Evolutionary conservation across 192 early-diverging fungal genomes (phyloP).

Genomic region (Entomortierella beljakovae): DNA sequence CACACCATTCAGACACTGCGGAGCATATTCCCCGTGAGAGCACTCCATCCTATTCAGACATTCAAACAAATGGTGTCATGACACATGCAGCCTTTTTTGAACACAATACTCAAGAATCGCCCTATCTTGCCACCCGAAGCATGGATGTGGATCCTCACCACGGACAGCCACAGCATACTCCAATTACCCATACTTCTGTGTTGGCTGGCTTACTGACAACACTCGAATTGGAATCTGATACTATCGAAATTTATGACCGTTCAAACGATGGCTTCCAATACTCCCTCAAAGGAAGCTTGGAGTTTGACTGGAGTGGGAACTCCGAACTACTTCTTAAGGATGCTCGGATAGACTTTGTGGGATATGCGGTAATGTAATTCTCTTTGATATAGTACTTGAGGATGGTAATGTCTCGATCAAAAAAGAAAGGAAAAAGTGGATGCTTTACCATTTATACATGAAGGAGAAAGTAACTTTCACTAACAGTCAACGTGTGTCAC

Average conservation of each 20-base stretch:
- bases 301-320: slow-evolving; percentile 23
- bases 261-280: slow-evolving; percentile 46
- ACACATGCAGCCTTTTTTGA: not conserved
- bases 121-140: slow-evolving; percentile 4
- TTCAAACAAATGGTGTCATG: slow-evolving; percentile 5
- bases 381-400: not conserved
- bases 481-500: not conserved
- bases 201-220: slow-evolving; percentile 17
- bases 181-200: slow-evolving; percentile 2
- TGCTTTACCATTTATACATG: too few species aligned
- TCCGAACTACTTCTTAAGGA: slow-evolving; percentile 39
- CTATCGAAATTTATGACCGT: slow-evolving; percentile 50
- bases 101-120: slow-evolving; percentile 2
- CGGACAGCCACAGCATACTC: not conserved
- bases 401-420: slow-evolving; percentile 1
- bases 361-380: slow-evolving; percentile 38
- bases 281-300: slow-evolving; percentile 41
- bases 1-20: slow-evolving; percentile 5
- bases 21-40: slow-evolving; percentile 5
- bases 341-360: slow-evolving; percentile 50
- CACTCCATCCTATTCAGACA: slow-evolving; percentile 37
- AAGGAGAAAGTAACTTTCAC: not conserved
- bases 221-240: slow-evolving; percentile 39
- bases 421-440: too few species aligned
- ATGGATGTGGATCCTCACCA: slow-evolving; percentile 6